Conservation (phyloP, 1,139 yeast genomes). For the Pichia sp. region DNA sequence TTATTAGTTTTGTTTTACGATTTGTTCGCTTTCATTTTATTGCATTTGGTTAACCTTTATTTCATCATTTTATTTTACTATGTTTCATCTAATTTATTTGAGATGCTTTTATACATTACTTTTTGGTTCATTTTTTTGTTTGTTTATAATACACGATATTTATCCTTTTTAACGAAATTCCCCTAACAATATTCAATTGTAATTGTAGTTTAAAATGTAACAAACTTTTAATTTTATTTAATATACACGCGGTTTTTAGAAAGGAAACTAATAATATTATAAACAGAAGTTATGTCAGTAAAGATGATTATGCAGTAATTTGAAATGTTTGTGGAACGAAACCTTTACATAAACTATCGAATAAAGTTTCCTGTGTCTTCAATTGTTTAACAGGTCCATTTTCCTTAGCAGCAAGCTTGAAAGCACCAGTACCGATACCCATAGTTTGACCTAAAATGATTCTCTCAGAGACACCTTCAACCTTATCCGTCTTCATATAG, state of each 20-base stretch:
- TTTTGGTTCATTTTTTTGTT: no score
- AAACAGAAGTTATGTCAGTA: no score
- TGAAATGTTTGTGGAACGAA: conserved; percentile 22
- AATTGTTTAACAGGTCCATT: conserved; percentile 40
- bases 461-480: conserved; percentile 98
- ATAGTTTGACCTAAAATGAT: conserved; percentile 98
- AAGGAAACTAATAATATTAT: no score
- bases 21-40: background rate
- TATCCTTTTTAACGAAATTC: no score
- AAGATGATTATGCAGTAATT: conserved; percentile 9
- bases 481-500: conserved; percentile 95
- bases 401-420: conserved; percentile 70
- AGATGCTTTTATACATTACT: no score
- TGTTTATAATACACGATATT: no score
- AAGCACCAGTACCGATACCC: conserved; percentile 98
- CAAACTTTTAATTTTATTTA: conserved; percentile 1
- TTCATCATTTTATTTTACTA: background rate
- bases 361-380: conserved; percentile 53
- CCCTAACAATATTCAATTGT: no score
- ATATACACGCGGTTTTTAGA: conserved; percentile 3
- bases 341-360: conserved; percentile 51
- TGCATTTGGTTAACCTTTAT: background rate
- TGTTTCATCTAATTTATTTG: background rate
- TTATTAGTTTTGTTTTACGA: background rate
- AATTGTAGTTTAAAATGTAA: background rate